Conservation (phyloP, 1,284 basidiomycete species). For the Amylostereum chailletii region DNA sequence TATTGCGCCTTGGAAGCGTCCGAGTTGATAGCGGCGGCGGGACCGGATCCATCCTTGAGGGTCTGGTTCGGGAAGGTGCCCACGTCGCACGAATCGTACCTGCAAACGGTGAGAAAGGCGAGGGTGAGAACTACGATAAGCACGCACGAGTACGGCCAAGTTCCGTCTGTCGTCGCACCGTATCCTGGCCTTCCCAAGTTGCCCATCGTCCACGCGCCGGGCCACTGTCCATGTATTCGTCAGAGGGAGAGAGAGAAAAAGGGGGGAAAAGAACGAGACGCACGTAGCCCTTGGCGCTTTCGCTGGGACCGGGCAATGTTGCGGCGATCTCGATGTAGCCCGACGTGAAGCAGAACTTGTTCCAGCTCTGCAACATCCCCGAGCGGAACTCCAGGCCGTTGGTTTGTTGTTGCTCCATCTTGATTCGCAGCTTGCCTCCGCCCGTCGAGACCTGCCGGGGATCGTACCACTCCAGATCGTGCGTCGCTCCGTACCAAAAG, state of each 20-base stretch:
- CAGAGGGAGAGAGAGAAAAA: not conserved
- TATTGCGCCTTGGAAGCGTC: constrained; percentile 32
- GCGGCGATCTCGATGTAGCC: constrained; percentile 58
- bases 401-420: constrained; percentile 50
- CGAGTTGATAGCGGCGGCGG: constrained; percentile 30
- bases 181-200: constrained; percentile 84
- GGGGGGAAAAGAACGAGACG: not conserved
- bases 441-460: constrained; percentile 67
- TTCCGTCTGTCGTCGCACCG: constrained; percentile 73
- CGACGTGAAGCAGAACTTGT: constrained; percentile 82
- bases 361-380: constrained; percentile 69
- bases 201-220: constrained; percentile 83
- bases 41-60: constrained; percentile 31
- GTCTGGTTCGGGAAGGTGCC: constrained; percentile 82
- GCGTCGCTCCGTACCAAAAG: constrained; percentile 62
- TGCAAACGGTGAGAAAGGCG: constrained; percentile 19
- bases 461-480: constrained; percentile 75
- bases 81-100: constrained; percentile 74
- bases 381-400: constrained; percentile 55
- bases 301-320: constrained; percentile 22
- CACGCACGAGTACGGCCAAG: constrained; percentile 47
- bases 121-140: constrained; percentile 32
- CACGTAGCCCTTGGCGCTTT: not conserved
- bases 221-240: constrained; percentile 39
- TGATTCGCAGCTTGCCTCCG: constrained; percentile 66